Conservation (phyloP, 2,329 filamentous ascomycete species). For the Monosporascus sp. region DNA sequence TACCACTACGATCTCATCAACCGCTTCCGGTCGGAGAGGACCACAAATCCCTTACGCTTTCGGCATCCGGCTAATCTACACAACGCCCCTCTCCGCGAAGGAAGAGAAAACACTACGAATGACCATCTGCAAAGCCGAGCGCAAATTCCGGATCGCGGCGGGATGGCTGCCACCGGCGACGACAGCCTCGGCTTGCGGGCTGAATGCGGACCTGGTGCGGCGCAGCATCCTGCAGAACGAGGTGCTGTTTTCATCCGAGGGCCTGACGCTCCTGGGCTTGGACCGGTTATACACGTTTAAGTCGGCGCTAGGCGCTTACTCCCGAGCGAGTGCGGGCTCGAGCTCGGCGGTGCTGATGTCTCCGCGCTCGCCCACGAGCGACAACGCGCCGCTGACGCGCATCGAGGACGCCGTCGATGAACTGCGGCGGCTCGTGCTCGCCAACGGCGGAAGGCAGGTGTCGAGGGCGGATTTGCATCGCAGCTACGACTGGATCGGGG, state of each 20-base stretch:
- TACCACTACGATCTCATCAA: conserved; percentile 25
- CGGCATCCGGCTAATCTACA: conserved; percentile 47
- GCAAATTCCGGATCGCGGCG: conserved; percentile 35
- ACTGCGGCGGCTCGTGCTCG: conserved; percentile 54
- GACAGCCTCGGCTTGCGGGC: conserved; percentile 37
- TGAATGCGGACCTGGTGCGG: conserved; percentile 48
- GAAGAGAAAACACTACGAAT: conserved; percentile 44
- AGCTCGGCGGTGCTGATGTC: conserved; percentile 10
- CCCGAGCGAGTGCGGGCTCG: conserved; percentile 29
- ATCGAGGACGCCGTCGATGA: conserved; percentile 61
- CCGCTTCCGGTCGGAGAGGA: conserved; percentile 16
- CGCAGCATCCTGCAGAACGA: conserved; percentile 57
- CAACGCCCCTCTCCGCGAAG: conserved; percentile 38
- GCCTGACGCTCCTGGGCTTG: conserved; percentile 54
- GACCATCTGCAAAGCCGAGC: conserved; percentile 48
- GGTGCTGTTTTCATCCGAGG: conserved; percentile 54
- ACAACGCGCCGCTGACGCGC: conserved; percentile 21
- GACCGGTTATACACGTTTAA: conserved; percentile 64
- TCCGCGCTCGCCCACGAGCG: conserved; percentile 22
- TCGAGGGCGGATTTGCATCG: conserved; percentile 46
- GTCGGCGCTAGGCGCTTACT: conserved; percentile 53
- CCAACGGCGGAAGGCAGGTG: conserved; percentile 45
- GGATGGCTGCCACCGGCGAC: conserved; percentile 35
- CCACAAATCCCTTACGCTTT: conserved; percentile 32
- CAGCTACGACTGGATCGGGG: conserved; percentile 54